Base-by-base conservation (phyloP, 306 rosid genomes). In the Elaeagnus macrophylla region DNA sequence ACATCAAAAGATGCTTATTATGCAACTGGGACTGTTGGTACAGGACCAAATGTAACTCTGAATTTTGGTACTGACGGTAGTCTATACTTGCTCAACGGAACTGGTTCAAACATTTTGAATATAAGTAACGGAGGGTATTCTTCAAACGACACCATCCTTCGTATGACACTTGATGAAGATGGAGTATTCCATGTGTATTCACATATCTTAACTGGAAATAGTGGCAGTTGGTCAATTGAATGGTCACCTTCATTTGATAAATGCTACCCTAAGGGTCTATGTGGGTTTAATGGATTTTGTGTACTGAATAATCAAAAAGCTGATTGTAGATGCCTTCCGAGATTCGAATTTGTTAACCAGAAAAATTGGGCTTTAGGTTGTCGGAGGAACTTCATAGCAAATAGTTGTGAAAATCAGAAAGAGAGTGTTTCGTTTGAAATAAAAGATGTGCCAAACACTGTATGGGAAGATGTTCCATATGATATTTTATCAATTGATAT, bases 131-230 rank as follows among this genome's bases (percentile, higher is more conserved):
- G 51, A 12, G 53, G 60, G 38, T 11, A 48, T 56, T 56, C 39
- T 2, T n/a, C 20, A 39, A 18, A 11, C 9, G 55, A 38, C 12
- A 43, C 9, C 2, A 11, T 51, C 37, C 55, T 39, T n/a, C 54
- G 61, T 2, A 18, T 56, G 68, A 61, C 59, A 43, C 25, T 69
- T 20, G 68, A 69, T 41, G 13, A 18, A 2, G 74, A 69, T 62
- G 74, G 74, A n/a, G 56, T 62, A 3, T 62, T 62, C 45, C 37
- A 56, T 10, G 19, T 62, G 12, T 51, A 70, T 46, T 70, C 61
- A 0, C 2, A 60, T 46, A 12, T 15, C 41, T 37, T 47, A 39
- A 5, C 17, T 36, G 47, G 7, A 50, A 36, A 16, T 1, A 14
- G 2, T 14, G 37, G 51, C 11, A 20, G 2, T 13, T 53, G 61